Evolutionary conservation across 345 rosid species (phyloP), one percentile per base, ranked within the genome.

Genomic region (Citrus reticulata): DNA sequence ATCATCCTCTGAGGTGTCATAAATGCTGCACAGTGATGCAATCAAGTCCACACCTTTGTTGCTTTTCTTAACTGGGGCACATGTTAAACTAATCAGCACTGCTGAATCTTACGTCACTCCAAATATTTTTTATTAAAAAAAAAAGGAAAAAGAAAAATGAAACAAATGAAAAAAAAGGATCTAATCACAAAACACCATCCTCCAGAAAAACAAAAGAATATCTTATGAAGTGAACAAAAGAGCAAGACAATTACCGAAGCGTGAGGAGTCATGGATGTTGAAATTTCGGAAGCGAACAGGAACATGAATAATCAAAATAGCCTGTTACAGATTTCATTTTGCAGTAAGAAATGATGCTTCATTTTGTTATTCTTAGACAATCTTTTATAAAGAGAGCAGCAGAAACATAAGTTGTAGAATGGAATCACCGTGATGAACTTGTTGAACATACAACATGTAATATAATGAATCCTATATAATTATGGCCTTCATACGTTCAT

Each of bases 1-100:
- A 77, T 91, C 97, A 74, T 93, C 96, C 84, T 95, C 95, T 9
- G 98, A 91, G 25, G 96, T 89, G 64, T 90, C 93, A 83, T 92
- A 87, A 69, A 82, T 88, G 76, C 90, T 84, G 91, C 96, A 91
- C 69, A 95, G 97, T 76, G 98, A 93, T 32, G 93, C 95, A 81
- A 92, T 86, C 85, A 93, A 85, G 85, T 95, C 95, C 61, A 93
- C 84, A 51, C 91, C 95, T 80, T 88, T 91, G 80, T 88, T 91
- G 51, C 88, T 89, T 86, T 88, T 93, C 87, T 75, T 92, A 66
- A 87, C 99, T 95, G 91, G 83, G 81, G 71, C 75, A 78, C 73
- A 73, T 37, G 76, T 14, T 7, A 70, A 72, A 67, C 9, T 60
- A 66, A 71, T 62, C 68, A 75, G 76, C 67, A 58, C 63, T 40